These are phyloP conservation scores for Citrullus mucosospermus DNA, from an alignment of 306 rosid genomes.

Conservation along the genomic window DNA sequence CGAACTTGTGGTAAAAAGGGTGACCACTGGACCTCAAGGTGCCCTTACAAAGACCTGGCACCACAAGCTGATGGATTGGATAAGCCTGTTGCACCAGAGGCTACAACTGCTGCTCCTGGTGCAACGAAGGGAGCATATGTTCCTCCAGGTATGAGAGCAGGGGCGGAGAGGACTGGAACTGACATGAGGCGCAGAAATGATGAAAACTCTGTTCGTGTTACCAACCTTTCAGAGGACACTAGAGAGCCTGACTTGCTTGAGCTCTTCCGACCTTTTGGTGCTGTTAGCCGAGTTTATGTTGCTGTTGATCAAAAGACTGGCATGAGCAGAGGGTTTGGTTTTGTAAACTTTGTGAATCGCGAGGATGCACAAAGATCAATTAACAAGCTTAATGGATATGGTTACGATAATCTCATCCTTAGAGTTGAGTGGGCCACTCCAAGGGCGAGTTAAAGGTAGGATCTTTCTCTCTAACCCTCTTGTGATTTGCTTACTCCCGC, in stretches of 20 bases:
- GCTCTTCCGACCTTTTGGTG: slow-evolving; percentile 87
- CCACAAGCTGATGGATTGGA: slow-evolving; percentile 46
- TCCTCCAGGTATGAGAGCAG: slow-evolving; percentile 72
- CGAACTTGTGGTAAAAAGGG: slow-evolving; percentile 93
- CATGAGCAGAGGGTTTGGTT: slow-evolving; percentile 89
- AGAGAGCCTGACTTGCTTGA: slow-evolving; percentile 88
- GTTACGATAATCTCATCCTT: slow-evolving; percentile 71
- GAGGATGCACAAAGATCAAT: slow-evolving; percentile 94
- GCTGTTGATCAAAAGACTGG: slow-evolving; percentile 83
- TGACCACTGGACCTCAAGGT: slow-evolving; percentile 93
- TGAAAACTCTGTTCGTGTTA: slow-evolving; percentile 89
- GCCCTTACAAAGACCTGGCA: slow-evolving; percentile 91
- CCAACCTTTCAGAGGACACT: slow-evolving; percentile 92
- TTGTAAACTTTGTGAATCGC: slow-evolving; percentile 82
- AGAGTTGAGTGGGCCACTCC: slow-evolving; percentile 67
- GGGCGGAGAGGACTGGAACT: slow-evolving; percentile 53
- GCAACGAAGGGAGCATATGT: slow-evolving; percentile 57
- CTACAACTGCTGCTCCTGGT: slow-evolving; percentile 23
- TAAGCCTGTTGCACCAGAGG: slow-evolving; percentile 43
- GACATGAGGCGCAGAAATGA: slow-evolving; percentile 93
- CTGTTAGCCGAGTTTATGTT: slow-evolving; percentile 81
- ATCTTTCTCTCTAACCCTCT: not conserved
- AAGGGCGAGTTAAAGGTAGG: slow-evolving; percentile 28
- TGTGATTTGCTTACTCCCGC: not conserved
- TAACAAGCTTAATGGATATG: slow-evolving; percentile 85